Conservation (phyloP, 306 rosid genomes). For the Prosopis cineraria region DNA sequence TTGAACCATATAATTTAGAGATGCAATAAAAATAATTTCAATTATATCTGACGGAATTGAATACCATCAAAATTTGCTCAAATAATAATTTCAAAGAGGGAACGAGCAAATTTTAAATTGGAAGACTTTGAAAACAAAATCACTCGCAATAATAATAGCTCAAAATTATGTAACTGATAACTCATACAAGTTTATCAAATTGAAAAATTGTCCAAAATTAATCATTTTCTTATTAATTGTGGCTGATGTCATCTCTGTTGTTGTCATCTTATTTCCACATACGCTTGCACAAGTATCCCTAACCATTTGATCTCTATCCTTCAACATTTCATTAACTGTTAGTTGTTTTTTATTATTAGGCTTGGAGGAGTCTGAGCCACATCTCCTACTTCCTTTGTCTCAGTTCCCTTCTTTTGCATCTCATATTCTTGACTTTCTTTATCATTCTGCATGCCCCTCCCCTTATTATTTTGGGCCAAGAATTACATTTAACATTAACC, state of each 20-base stretch:
- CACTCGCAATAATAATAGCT: neutral
- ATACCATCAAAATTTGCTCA: neutral
- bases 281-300: neutral
- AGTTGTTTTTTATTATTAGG: neutral
- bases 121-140: neutral
- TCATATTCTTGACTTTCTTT: neutral
- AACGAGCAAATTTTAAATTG: neutral
- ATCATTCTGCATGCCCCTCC: neutral
- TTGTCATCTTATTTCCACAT: neutral
- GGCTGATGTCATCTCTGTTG: neutral
- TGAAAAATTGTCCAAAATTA: neutral
- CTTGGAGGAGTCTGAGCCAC: neutral
- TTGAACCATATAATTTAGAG: neutral
- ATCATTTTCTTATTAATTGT: neutral
- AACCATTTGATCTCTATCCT: neutral
- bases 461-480: neutral
- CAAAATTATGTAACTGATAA: neutral
- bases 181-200: neutral
- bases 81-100: neutral
- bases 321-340: neutral
- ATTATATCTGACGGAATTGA: neutral
- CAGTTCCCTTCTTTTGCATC: neutral
- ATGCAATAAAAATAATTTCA: neutral
- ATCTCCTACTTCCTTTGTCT: neutral
- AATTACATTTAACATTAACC: neutral